Percentiles rank a stretch among this genome's conserved stretches.
These are phyloP conservation scores for Umbelopsis vinacea DNA, from an alignment of 192 early-diverging fungal genomes.

Conservation along the genomic window DNA sequence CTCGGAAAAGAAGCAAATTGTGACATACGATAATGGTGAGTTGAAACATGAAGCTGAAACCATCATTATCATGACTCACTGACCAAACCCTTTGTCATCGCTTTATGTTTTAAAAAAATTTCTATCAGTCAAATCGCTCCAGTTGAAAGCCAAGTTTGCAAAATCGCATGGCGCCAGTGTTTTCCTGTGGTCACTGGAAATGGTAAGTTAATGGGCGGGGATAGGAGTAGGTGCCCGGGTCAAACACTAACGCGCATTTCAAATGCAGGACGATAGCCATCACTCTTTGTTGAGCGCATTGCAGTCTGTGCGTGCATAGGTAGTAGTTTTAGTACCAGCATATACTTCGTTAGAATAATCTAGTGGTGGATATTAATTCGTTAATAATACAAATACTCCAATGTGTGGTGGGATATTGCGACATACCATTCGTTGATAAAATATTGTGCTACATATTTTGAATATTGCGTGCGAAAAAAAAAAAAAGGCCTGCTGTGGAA, in stretches of 20 bases:
- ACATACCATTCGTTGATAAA: too few relatives aligned
- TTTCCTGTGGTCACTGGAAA: constrained; percentile 31
- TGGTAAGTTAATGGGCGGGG: constrained; percentile 11
- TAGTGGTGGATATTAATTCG: too few relatives aligned
- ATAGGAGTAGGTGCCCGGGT: background rate
- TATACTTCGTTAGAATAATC: background rate
- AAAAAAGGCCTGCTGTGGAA: too few relatives aligned
- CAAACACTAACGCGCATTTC: too few relatives aligned
- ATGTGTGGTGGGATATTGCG: too few relatives aligned
- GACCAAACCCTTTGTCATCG: background rate
- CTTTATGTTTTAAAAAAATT: background rate
- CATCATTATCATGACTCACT: background rate
- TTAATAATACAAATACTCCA: too few relatives aligned
- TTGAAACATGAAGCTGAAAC: background rate
- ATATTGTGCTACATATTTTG: too few relatives aligned
- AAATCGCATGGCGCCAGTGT: background rate
- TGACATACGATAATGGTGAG: constrained; percentile 29
- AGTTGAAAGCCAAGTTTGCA: constrained; percentile 17
- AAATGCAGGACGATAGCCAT: constrained; percentile 9
- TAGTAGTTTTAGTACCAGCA: background rate
- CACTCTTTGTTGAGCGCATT: constrained; percentile 18
- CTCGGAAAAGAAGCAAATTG: background rate
- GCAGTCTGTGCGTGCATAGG: constrained; percentile 23
- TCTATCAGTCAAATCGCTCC: background rate
- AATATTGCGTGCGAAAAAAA: too few relatives aligned